These are phyloP conservation scores for Hydnomerulius pinastri DNA, from an alignment of 768 basidiomycete genomes.

Conservation along the genomic window DNA sequence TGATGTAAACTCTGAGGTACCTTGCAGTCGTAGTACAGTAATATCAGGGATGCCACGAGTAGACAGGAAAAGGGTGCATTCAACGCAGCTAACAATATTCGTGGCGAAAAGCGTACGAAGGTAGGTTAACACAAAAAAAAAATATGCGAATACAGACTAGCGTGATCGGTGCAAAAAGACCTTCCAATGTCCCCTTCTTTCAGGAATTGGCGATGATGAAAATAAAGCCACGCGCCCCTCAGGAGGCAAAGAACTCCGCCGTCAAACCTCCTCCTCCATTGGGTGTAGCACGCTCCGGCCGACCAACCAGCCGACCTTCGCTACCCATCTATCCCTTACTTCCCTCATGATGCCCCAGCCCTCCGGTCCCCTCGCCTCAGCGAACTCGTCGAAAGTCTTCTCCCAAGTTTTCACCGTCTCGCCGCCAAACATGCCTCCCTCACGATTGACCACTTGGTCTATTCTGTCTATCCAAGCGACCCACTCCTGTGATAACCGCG, in stretches of 20 bases:
- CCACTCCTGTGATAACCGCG: constrained; percentile 76
- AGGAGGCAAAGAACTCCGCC: neutral
- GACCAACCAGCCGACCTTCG: constrained; percentile 78
- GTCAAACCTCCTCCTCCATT: constrained; percentile 33
- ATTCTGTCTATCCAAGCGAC: constrained; percentile 72
- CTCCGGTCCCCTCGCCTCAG: constrained; percentile 48
- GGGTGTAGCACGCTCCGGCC: constrained; percentile 40
- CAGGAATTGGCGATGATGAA: constrained; percentile 3
- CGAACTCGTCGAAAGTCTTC: constrained; percentile 65
- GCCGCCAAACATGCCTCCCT: constrained; percentile 78
- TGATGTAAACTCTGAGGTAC: neutral
- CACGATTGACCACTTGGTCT: constrained; percentile 66
- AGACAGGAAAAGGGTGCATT: neutral
- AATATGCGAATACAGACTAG: neutral
- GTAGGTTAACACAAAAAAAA: neutral
- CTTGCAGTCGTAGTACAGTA: too few relatives aligned
- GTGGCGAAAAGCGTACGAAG: neutral
- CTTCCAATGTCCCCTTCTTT: constrained; percentile 2
- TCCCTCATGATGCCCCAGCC: constrained; percentile 44
- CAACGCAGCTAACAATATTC: neutral
- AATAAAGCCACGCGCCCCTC: neutral
- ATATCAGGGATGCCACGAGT: neutral
- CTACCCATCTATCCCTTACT: constrained; percentile 66
- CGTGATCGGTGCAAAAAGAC: neutral
- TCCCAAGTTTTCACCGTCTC: constrained; percentile 74